Conservation (phyloP, 108 stramenopile genomes). For the Conticribra guillardii region DNA sequence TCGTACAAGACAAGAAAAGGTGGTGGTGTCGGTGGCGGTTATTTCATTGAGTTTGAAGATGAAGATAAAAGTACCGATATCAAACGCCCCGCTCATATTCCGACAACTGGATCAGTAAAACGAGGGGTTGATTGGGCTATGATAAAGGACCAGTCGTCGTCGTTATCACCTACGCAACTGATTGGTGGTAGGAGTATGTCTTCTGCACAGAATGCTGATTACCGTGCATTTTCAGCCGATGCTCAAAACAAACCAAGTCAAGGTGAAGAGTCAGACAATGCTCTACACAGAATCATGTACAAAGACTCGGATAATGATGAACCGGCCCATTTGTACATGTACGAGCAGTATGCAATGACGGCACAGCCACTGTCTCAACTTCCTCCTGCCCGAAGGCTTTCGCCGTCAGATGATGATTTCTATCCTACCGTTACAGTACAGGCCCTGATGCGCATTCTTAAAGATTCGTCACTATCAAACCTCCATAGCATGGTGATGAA, state of each 20-base stretch:
- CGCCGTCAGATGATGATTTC: conserved; percentile 86
- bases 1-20: conserved; percentile 73
- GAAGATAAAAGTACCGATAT: conserved; percentile 8
- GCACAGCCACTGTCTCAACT: conserved; percentile 80
- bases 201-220: conserved; percentile 9
- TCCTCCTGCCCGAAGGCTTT: conserved; percentile 62
- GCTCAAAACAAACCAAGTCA: not conserved
- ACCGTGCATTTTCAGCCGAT: conserved; percentile 1
- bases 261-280: conserved; percentile 4
- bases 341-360: conserved; percentile 90
- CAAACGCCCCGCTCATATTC: not conserved
- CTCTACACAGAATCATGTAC: conserved; percentile 7
- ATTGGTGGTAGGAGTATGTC: conserved; percentile 16
- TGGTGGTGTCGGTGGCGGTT: conserved; percentile 83
- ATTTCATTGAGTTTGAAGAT: conserved; percentile 69
- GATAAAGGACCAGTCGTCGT: conserved; percentile 7
- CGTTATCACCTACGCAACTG: conserved; percentile 3
- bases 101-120: conserved; percentile 28
- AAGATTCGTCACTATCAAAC: conserved; percentile 83
- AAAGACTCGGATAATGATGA: conserved; percentile 68
- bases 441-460: conserved; percentile 88
- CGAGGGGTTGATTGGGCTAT: not conserved
- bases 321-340: conserved; percentile 88
- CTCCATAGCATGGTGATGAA: conserved; percentile 95
- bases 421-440: conserved; percentile 94